These are phyloP conservation scores for Rosellinia necatrix DNA, from an alignment of 2,329 filamentous ascomycete species.

Conservation along the genomic window DNA sequence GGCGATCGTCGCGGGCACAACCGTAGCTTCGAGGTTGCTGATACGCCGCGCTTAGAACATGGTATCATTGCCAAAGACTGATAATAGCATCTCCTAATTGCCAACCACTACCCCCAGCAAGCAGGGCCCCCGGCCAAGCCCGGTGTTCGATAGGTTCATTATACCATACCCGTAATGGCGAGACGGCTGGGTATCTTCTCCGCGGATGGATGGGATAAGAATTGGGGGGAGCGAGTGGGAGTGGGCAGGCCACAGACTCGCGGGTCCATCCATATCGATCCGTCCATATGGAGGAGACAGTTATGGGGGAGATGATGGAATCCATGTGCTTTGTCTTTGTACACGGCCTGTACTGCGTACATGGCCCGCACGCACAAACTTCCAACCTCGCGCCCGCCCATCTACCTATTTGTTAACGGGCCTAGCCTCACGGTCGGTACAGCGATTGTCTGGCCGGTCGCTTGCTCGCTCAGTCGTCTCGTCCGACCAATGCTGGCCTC, in stretches of 20 bases:
- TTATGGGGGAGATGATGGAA: constrained; percentile 3
- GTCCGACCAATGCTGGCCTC: constrained; percentile 12
- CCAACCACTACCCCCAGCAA: not conserved
- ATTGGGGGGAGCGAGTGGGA: constrained; percentile 18
- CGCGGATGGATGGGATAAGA: constrained; percentile 26
- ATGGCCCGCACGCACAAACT: constrained; percentile 6
- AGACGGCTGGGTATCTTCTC: constrained; percentile 23
- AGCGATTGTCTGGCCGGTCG: constrained; percentile 1
- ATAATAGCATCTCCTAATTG: constrained; percentile 7
- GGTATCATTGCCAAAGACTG: constrained; percentile 10
- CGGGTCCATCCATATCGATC: constrained; percentile 8
- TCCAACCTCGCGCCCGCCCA: constrained; percentile 17
- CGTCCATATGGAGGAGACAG: constrained; percentile 7
- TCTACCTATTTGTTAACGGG: constrained; percentile 16
- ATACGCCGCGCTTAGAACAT: constrained; percentile 19
- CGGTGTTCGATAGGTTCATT: constrained; percentile 12
- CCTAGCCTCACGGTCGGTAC: constrained; percentile 13
- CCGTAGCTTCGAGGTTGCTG: constrained; percentile 15
- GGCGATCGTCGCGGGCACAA: constrained; percentile 13
- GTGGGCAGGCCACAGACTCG: constrained; percentile 20
- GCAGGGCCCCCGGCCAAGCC: constrained; percentile 17
- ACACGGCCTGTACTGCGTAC: constrained; percentile 17
- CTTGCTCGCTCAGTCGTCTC: constrained; percentile 15
- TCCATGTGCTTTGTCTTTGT: constrained; percentile 19
- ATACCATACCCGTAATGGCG: constrained; percentile 15